These are phyloP conservation scores for Aristolochia contorta DNA, from an alignment of 164 flowering plant species.

Conservation along the genomic window DNA sequence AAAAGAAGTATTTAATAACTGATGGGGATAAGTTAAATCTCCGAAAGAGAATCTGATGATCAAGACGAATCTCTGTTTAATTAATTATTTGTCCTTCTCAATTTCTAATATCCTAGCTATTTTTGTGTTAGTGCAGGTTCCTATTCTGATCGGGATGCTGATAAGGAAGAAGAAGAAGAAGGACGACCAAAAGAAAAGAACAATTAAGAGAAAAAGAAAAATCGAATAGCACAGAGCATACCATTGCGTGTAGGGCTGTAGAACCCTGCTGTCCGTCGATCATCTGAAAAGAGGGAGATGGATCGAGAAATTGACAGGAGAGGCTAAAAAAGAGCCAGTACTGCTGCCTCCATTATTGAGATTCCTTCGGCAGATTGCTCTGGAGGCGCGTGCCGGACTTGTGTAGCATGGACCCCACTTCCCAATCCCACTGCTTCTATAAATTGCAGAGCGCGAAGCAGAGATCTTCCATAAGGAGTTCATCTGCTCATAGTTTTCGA, in stretches of 20 bases:
- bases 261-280: neutral
- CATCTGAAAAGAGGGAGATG: neutral
- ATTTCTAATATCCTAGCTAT: too few species aligned
- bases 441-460: slow-evolving; percentile 3
- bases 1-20: too few species aligned
- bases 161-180: too few species aligned
- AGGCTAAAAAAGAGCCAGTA: neutral
- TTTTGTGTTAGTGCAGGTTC: too few species aligned
- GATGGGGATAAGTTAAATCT: too few species aligned
- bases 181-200: too few species aligned
- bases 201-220: neutral
- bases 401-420: neutral
- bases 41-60: too few species aligned
- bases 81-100: too few species aligned
- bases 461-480: neutral
- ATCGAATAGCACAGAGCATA: neutral
- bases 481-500: too few species aligned
- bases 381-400: slow-evolving; percentile 9
- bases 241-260: neutral
- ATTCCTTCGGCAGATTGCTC: slow-evolving; percentile 7
- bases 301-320: slow-evolving; percentile 3
- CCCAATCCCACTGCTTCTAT: neutral
- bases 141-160: too few species aligned
- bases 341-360: slow-evolving; percentile 8
- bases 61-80: too few species aligned